Conservation (phyloP, 164 flowering plant species). For the Magnolia officinalis region DNA sequence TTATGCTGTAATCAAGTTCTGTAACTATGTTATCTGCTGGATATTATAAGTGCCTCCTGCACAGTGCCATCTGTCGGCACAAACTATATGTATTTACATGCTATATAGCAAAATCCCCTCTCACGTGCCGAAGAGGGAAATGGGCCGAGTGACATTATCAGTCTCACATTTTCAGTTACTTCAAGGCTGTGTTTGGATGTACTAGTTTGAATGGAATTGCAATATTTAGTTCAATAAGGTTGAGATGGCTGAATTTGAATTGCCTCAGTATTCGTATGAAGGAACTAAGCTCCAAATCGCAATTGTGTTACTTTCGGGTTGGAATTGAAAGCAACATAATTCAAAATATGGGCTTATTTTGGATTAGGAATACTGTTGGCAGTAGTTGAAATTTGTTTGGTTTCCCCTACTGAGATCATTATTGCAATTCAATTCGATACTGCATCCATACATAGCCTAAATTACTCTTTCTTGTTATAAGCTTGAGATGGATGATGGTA, state of each 20-base stretch:
- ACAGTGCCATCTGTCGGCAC: not conserved
- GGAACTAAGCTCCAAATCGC: not conserved
- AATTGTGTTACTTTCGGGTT: not conserved
- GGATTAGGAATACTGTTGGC: not conserved
- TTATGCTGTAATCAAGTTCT: not conserved
- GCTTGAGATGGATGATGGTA: not conserved
- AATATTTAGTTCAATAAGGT: not conserved
- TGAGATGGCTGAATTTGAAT: not conserved
- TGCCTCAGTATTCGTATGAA: not conserved
- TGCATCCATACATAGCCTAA: not conserved
- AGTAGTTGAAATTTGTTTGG: not conserved
- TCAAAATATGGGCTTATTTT: not conserved
- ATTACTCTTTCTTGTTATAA: not conserved
- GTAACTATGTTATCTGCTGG: not conserved
- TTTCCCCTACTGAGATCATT: not conserved
- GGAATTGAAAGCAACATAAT: not conserved
- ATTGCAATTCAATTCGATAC: not conserved
- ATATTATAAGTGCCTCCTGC: not conserved
- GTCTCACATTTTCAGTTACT: not conserved
- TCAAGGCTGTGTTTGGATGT: not conserved
- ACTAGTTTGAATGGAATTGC: not conserved
- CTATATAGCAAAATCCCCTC: not conserved
- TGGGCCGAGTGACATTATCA: not conserved
- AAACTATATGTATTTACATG: not conserved
- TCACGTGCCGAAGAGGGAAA: not conserved